Evolutionary conservation across 1,139 yeast species (phyloP).

Genomic region (Saccharomyces uvarum): DNA sequence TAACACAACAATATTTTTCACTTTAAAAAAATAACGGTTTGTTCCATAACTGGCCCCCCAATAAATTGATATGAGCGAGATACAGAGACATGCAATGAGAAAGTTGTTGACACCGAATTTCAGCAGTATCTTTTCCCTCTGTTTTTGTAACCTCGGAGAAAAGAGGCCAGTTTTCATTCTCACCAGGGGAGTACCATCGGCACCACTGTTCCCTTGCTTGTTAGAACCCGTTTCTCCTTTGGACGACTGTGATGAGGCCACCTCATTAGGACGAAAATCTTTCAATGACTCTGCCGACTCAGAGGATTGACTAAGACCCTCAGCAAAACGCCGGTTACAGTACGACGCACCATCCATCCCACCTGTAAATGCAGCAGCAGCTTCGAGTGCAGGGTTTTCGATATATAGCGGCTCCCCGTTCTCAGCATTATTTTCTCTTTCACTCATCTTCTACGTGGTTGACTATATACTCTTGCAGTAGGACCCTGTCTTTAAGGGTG

Average conservation of each 20-base stretch:
- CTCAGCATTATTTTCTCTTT: not conserved
- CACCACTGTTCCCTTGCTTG: not conserved
- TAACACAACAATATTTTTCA: conserved; percentile 4
- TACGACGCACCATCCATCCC: conserved; percentile 5
- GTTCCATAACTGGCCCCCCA: conserved; percentile 8
- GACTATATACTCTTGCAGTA: not conserved
- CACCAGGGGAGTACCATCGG: not conserved
- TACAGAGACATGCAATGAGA: conserved; percentile 3
- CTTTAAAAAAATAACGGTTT: not conserved
- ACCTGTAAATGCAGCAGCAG: not conserved
- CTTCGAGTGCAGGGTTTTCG: not conserved
- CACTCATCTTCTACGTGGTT: not conserved
- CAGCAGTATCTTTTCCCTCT: conserved; percentile 9
- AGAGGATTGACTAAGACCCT: not conserved
- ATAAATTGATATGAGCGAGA: conserved; percentile 4
- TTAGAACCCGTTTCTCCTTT: not conserved
- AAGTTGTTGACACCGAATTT: conserved; percentile 9
- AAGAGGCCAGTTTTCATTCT: conserved; percentile 1
- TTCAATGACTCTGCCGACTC: not conserved
- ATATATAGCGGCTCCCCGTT: not conserved
- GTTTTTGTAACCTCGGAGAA: conserved; percentile 11
- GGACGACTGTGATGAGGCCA: not conserved
- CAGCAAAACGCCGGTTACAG: not conserved
- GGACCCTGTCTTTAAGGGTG: not conserved
- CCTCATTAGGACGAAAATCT: not conserved